Evolutionary conservation across 2,329 filamentous ascomycete genomes (phyloP), one percentile per base, ranked within the genome.

Genomic region (Trichophyton equinum): DNA sequence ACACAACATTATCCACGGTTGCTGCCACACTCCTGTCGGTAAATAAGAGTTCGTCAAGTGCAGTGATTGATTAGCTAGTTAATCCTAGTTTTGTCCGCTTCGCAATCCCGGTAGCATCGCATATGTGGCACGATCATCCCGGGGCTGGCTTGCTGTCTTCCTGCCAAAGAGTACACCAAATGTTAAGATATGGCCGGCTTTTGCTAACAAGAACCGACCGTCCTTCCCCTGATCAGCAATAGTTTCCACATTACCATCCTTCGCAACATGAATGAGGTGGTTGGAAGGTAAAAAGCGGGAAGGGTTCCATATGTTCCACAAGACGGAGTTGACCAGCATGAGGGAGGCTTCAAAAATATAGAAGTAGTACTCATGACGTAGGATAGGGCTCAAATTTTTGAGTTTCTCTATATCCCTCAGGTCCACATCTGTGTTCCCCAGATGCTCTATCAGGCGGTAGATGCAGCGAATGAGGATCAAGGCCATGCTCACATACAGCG

Each of bases 341-440:
- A 82, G 68, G 0, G 67, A 64, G 2, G 75, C 77, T 70, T 83
- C 81, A 62, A 83, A 83, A 27, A 82, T 73, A 66, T 80, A 82
- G 63, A 83, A 83, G 70, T 77, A 83, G 74, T 75, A 80, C 68
- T 83, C 81, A 64, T 82, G 80, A 36, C 80, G 74, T 13, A 83
- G 62, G 33, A 81, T 70, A 0, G 78, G 75, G 8, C 73, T 76
- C 2, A 79, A 63, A 1, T 64, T 66, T 33, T 58, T 65, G 2
- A 71, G 70, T 40, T 36, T 42, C n/a, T 61, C 59, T 5, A 47
- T 22, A 40, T 49, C 18, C 11, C 40, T 47, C n/a, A 63, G 44
- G n/a, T 63, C 56, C n/a, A 63, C 53, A 1, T 36, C 55, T 5
- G 59, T 63, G 38, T 49, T 58, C 3, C 62, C 62, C 65, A 82